phyloP scores from a whole-genome alignment of 73 alveolate species.

The Paraurostyla sp. region DNA sequence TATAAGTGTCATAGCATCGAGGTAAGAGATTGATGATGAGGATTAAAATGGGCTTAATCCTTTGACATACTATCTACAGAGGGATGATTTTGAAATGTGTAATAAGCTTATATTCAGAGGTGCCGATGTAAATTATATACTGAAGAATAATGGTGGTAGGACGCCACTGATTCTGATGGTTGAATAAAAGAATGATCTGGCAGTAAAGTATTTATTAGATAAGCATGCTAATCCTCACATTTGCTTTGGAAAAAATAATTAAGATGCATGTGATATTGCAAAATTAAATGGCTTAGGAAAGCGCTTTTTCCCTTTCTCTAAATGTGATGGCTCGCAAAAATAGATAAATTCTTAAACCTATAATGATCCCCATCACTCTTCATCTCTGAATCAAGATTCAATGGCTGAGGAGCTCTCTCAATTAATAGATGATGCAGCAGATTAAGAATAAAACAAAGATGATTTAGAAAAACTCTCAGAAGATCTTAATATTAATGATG shows the following conservation, averaged over 20 bases:
- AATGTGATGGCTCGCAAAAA: not conserved
- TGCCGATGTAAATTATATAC: not conserved
- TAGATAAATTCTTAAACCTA: not conserved
- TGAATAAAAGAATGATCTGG: not conserved
- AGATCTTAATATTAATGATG: too few species aligned
- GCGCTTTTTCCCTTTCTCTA: not conserved
- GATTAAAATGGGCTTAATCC: not conserved
- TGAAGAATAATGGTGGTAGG: not conserved
- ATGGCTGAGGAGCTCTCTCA: too few species aligned
- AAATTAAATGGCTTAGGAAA: not conserved
- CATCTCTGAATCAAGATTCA: too few species aligned
- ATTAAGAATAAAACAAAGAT: too few species aligned
- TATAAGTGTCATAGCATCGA: not conserved
- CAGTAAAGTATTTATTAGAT: not conserved
- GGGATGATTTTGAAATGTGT: not conserved
- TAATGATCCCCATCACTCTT: too few species aligned
- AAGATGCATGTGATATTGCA: not conserved
- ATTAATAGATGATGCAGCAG: too few species aligned
- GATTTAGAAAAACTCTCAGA: too few species aligned
- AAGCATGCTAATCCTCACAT: not conserved
- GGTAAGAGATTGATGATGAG: not conserved
- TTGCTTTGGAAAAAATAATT: not conserved
- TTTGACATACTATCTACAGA: not conserved
- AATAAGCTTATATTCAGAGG: not conserved
- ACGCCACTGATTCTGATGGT: not conserved